phyloP scores from a whole-genome alignment of 768 basidiomycete species.

The Phanerochaete sordida region DNA sequence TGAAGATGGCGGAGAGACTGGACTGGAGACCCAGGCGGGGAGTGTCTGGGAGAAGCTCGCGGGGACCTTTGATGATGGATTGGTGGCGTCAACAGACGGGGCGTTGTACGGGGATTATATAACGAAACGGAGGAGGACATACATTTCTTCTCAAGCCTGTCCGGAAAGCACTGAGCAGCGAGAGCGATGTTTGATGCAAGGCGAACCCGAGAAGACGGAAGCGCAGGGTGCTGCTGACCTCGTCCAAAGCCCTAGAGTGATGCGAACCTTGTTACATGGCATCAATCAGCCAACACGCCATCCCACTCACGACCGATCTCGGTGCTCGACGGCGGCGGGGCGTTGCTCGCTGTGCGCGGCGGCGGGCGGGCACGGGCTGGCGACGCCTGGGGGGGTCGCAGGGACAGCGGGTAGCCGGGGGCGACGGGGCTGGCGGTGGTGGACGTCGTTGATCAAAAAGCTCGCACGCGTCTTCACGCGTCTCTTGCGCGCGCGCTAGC shows the following conservation, averaged over 20 bases:
- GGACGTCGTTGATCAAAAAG: conserved; percentile 9
- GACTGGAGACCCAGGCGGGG: conserved; percentile 5
- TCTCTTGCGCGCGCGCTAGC: conserved; percentile 4
- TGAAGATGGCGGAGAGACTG: conserved; percentile 10
- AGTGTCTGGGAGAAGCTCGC: conserved; percentile 5
- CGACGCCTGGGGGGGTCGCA: too few relatives aligned
- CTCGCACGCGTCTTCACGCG: conserved; percentile 4
- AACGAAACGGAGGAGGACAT: conserved; percentile 15
- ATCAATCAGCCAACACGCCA: not conserved
- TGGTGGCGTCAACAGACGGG: conserved; percentile 2
- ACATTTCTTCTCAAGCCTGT: conserved; percentile 23
- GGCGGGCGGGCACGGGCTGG: not conserved
- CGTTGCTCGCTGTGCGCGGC: not conserved
- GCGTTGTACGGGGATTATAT: conserved; percentile 17
- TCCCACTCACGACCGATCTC: not conserved
- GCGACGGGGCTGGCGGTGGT: not conserved
- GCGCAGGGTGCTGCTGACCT: conserved; percentile 4
- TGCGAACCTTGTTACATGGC: conserved; percentile 1
- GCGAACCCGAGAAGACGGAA: conserved; percentile 11
- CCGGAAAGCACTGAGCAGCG: conserved; percentile 20
- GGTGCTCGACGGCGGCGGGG: not conserved
- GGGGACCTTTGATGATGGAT: conserved; percentile 10
- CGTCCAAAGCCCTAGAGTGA: not conserved
- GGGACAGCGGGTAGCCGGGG: too few relatives aligned
- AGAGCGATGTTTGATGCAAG: conserved; percentile 24